Base-by-base conservation (phyloP, 1,284 basidiomycete species). In the Trametes polyzona region DNA sequence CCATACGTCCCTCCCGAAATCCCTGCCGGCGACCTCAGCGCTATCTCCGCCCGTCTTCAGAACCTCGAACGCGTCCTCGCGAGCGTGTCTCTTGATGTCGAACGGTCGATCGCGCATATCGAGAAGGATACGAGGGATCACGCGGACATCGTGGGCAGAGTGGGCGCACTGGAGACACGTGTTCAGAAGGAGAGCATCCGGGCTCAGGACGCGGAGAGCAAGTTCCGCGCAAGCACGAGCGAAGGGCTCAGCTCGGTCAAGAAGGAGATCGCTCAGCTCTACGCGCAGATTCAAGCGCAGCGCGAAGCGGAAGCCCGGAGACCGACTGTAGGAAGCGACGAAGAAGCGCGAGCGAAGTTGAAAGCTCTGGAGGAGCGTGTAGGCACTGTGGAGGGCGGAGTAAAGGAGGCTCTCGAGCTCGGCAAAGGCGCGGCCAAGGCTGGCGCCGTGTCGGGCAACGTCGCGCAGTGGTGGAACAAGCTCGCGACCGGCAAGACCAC, bases 351-450 rank as follows among this genome's bases (percentile, higher is more conserved):
- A 11, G 74, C 71, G 41, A 81, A 79, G 67, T 66, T 92, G 43
- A 76, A 73, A 53, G 69, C 75, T 0, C 68, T 92, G 30, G 87
- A 90, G 64, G 82, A 87, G 39, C 80, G 86, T 4, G 63, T 94
- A 17, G 83, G 78, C 0, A 70, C 72, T 33, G 78, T 92, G 7
- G 90, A 93, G 68, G 80, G 82, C n/a, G 83, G 82, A 7, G 81
- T 90, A 49, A 84, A 85, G 69, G 87, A 90, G 57, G 88, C 88
- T 0, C 65, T 92, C 33, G 88, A 92, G 44, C 59, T 84, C 2
- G 81, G 83, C 14, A 88, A 86, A 76, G 81, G 77, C 47, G 65
- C 75, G 3, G 66, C 64, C 23, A 77, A 78, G 47, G 71, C 75
- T 2, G 72, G 70, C 10, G 68, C 61, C 3, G 60, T 67, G 16